Conservation (phyloP, 2,329 filamentous ascomycete genomes). For the Domatiomyces globalis region DNA sequence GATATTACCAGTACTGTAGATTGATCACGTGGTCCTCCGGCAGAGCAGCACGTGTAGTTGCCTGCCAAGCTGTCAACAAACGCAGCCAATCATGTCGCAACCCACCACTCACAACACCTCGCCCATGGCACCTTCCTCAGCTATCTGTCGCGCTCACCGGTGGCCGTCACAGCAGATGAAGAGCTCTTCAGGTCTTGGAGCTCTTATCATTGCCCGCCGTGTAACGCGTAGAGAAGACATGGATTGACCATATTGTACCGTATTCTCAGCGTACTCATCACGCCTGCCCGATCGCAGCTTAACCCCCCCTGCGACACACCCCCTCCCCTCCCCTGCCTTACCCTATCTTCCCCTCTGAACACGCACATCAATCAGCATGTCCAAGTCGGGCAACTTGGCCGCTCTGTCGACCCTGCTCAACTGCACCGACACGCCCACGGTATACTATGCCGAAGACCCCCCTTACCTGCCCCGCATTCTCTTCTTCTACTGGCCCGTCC, state of each 20-base stretch:
- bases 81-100: neutral
- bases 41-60: neutral
- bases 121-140: neutral
- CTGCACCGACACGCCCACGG: slow-evolving; percentile 31
- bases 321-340: neutral
- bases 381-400: slow-evolving; percentile 18
- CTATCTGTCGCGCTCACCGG: neutral
- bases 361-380: slow-evolving; percentile 8
- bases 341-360: neutral
- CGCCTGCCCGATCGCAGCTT: neutral
- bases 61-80: neutral
- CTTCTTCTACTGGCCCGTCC: slow-evolving; percentile 83
- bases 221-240: neutral
- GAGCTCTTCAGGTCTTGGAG: neutral
- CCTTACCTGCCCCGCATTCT: slow-evolving; percentile 65
- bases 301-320: neutral
- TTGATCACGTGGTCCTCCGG: neutral
- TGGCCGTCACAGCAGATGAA: neutral
- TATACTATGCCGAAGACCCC: slow-evolving; percentile 81
- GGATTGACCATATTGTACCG: neutral
- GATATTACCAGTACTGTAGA: too few species aligned
- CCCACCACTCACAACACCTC: neutral
- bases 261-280: neutral
- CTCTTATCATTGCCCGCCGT: neutral
- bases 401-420: slow-evolving; percentile 16